These are phyloP conservation scores for Cicer yamashitae DNA, from an alignment of 306 rosid species.

Conservation along the genomic window DNA sequence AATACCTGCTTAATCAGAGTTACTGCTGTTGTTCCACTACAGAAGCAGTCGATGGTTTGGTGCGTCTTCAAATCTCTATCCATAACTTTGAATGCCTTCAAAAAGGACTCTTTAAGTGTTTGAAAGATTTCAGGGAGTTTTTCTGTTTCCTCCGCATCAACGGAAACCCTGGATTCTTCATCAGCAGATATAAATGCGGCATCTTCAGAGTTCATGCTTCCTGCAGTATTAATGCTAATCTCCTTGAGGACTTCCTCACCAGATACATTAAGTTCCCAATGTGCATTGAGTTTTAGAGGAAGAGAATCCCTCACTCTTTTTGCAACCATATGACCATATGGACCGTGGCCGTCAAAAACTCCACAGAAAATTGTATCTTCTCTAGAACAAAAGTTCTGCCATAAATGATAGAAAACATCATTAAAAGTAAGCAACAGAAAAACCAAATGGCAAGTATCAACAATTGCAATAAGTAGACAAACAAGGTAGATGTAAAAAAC, in stretches of 20 bases:
- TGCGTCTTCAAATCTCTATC: constrained; percentile 86
- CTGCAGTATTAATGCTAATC: constrained; percentile 64
- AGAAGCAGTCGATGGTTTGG: constrained; percentile 79
- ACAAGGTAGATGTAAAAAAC: too few species aligned
- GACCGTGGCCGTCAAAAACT: constrained; percentile 99
- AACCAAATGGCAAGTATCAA: constrained; percentile 36
- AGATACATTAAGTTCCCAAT: constrained; percentile 73
- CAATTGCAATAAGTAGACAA: not conserved
- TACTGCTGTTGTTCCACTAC: constrained; percentile 98
- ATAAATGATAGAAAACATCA: constrained; percentile 27
- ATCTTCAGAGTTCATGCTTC: constrained; percentile 76
- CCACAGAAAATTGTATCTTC: constrained; percentile 89
- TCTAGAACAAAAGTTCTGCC: constrained; percentile 89
- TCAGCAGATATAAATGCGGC: constrained; percentile 65
- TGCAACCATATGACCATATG: constrained; percentile 97
- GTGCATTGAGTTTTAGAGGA: constrained; percentile 85
- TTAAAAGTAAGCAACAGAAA: constrained; percentile 25
- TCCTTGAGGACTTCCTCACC: constrained; percentile 76
- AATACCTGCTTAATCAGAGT: constrained; percentile 88
- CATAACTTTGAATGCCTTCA: constrained; percentile 86
- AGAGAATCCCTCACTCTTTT: constrained; percentile 98
- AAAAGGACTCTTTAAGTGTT: constrained; percentile 76
- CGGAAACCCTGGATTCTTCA: constrained; percentile 66
- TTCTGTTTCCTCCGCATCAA: constrained; percentile 68
- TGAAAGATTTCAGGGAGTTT: constrained; percentile 79